These are phyloP conservation scores for Linum lewisii DNA, from an alignment of 345 rosid genomes.

Conservation along the genomic window DNA sequence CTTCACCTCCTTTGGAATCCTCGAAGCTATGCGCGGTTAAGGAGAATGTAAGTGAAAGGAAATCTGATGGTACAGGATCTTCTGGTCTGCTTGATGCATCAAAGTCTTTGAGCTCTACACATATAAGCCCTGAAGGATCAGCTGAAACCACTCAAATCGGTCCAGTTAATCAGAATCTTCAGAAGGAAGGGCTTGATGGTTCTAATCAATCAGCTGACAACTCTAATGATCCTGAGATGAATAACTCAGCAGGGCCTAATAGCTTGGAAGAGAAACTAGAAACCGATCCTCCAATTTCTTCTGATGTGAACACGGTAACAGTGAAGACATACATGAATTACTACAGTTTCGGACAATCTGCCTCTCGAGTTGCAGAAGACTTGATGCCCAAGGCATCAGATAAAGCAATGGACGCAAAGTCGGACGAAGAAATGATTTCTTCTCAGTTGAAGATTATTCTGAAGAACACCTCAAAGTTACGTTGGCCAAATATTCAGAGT, in stretches of 20 bases:
- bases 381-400: conserved; percentile 39
- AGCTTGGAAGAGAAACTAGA: conserved; percentile 26
- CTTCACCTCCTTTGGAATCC: conserved; percentile 15
- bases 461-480: conserved; percentile 47
- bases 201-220: conserved; percentile 16
- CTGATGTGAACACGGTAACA: conserved; percentile 23
- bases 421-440: conserved; percentile 64
- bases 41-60: conserved; percentile 26
- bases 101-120: conserved; percentile 21
- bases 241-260: conserved; percentile 14
- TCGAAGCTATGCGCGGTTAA: conserved; percentile 18
- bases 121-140: conserved; percentile 48
- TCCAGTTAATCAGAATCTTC: conserved; percentile 28
- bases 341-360: conserved; percentile 64
- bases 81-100: conserved; percentile 23
- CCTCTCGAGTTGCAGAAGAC: conserved; percentile 60
- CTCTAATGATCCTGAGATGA: conserved; percentile 22
- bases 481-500: conserved; percentile 44
- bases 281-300: conserved; percentile 16
- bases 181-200: conserved; percentile 23
- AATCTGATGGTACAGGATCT: conserved; percentile 32
- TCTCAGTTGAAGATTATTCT: conserved; percentile 68
- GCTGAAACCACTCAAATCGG: conserved; percentile 48
- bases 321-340: conserved; percentile 45
- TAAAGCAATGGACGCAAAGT: conserved; percentile 32